Base-by-base conservation (phyloP, 2,329 filamentous ascomycete genomes). In the Apiospora arundinis region DNA sequence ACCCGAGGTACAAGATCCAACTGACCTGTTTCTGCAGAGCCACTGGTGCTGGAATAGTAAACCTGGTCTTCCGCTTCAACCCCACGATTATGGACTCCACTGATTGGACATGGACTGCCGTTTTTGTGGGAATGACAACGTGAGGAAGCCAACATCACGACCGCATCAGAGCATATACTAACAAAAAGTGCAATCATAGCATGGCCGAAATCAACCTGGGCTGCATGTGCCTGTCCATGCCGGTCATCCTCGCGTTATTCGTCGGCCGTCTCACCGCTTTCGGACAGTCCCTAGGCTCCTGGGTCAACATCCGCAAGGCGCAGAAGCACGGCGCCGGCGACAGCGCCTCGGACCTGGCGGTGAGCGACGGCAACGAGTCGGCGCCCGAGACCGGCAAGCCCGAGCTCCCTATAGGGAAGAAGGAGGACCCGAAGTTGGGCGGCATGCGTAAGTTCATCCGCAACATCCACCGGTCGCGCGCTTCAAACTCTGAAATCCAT, bases 371-470 rank as follows among this genome's bases (percentile, higher is more conserved):
- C 18, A 63, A 63, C 18, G 56, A 63, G 32, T 63, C 56, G 2
- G 28, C 18, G 0, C 56, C 56, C 7, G 56, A 63, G 7, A 8
- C 25, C 2, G 42, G 2, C 28, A 60, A 16, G 42, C 56, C 28
- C 28, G 28, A 40, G 56, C 8, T 40, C 56, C 32, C 16, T 18
- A 11, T 18, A 8, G 42, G 12, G 42, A 45, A 12, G 21, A 3
- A 32, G 21, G 18, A 40, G 7, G 21, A 63, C 18, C 21, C 56
- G 0, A 37, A 12, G 4, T 2, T 63, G 4, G 18, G 16, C 1
- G 56, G 56, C 32, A 63, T 63, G 32, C 56, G 28, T 63, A 63
- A 40, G 56, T 40, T 23, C 32, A 63, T 63, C 16, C 32, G 56
- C 56, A 63, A 63, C n/a, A 1, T 63, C 3, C 9, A 63, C 5